These are phyloP conservation scores for Chlorella sp. DNA, from an alignment of 139 green algal species.

Conservation along the genomic window DNA sequence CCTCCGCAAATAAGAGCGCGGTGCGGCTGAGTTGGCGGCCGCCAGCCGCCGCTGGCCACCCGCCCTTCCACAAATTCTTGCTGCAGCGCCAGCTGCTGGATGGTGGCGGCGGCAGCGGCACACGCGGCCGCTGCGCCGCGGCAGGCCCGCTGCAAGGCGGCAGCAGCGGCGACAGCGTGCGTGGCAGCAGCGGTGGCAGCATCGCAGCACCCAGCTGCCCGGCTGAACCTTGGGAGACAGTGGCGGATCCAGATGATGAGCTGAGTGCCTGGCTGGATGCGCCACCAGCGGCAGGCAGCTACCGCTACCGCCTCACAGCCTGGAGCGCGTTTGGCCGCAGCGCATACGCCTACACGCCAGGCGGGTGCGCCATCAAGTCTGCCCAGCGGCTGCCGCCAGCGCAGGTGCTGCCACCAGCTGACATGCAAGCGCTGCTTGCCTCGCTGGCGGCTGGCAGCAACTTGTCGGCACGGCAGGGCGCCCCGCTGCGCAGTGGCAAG, in stretches of 20 bases:
- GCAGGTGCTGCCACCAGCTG: neutral
- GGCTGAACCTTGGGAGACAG: conserved; percentile 13
- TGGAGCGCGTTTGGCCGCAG: conserved; percentile 24
- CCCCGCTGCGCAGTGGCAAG: neutral
- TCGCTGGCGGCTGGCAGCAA: conserved; percentile 6
- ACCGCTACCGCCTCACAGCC: conserved; percentile 18
- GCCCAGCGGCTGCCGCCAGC: neutral
- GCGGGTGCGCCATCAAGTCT: neutral
- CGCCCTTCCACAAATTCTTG: conserved; percentile 14
- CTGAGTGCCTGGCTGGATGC: neutral
- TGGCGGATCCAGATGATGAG: conserved; percentile 18
- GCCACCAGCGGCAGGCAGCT: neutral
- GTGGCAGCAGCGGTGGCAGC: neutral
- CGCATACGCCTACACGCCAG: neutral
- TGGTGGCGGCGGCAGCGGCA: neutral
- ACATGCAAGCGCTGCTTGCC: conserved; percentile 11
- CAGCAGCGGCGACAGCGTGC: neutral
- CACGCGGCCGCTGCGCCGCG: neutral
- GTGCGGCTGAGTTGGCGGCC: conserved; percentile 21
- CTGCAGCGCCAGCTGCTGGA: conserved; percentile 20
- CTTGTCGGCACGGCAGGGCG: neutral
- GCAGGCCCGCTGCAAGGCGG: neutral
- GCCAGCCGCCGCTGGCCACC: neutral
- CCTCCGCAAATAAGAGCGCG: neutral
- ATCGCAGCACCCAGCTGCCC: neutral